Evolutionary conservation across 1,139 yeast species (phyloP).

Genomic region (Sugiyamaella japonica): DNA sequence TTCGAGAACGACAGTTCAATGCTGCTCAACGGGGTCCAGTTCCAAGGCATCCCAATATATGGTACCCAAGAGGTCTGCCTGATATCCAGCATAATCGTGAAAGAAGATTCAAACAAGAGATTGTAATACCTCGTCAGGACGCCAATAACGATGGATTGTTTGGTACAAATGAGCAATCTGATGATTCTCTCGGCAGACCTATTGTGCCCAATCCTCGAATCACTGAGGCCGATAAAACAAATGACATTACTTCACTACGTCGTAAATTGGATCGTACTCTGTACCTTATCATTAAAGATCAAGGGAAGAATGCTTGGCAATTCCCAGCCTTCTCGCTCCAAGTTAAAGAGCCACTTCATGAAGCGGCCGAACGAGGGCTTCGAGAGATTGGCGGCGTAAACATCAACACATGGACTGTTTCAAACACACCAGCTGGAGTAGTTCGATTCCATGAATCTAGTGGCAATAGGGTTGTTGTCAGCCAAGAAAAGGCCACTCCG

Average conservation of each 20-base stretch:
- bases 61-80: conserved; percentile 81
- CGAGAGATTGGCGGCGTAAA: conserved; percentile 68
- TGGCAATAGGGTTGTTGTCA: conserved; percentile 25
- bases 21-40: conserved; percentile 77
- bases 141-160: conserved; percentile 43
- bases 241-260: conserved; percentile 68
- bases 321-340: conserved; percentile 66
- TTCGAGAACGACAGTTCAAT: conserved; percentile 75
- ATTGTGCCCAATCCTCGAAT: conserved; percentile 68
- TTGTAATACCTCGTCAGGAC: conserved; percentile 63
- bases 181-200: conserved; percentile 57
- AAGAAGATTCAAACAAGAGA: conserved; percentile 75
- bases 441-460: conserved; percentile 34
- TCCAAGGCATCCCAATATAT: conserved; percentile 68
- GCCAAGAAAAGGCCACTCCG: conserved; percentile 14
- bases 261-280: conserved; percentile 78
- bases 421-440: conserved; percentile 83
- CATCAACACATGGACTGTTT: conserved; percentile 86
- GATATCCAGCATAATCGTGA: conserved; percentile 88
- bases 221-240: conserved; percentile 71
- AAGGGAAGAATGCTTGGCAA: conserved; percentile 53
- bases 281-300: conserved; percentile 61
- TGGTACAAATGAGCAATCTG: conserved; percentile 46
- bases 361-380: conserved; percentile 74
- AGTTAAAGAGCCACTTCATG: conserved; percentile 58